Evolutionary conservation across 2,329 filamentous ascomycete genomes (phyloP).

Genomic region (Neonectria coccinea): DNA sequence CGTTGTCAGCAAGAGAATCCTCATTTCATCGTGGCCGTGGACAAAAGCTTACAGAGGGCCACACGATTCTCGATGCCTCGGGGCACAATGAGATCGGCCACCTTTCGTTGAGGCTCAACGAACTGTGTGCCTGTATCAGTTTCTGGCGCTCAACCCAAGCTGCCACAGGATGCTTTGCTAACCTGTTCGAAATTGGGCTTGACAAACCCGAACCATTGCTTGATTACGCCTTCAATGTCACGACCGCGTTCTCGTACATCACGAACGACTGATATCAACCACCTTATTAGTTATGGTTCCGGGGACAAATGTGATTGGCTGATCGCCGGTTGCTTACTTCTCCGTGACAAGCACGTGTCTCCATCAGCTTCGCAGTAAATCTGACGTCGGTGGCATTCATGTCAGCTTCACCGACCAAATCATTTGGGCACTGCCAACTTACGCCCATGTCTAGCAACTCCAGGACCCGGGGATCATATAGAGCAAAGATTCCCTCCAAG

Average conservation of each 20-base stretch:
- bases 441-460: constrained; percentile 93
- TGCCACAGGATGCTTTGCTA: constrained; percentile 21
- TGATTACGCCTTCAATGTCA: constrained; percentile 95
- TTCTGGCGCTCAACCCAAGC: not conserved
- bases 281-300: constrained; percentile 25
- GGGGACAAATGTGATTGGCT: not conserved
- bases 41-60: constrained; percentile 74
- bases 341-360: constrained; percentile 89
- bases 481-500: constrained; percentile 93
- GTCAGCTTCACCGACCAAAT: constrained; percentile 20
- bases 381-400: constrained; percentile 51
- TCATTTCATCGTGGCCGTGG: not conserved
- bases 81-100: constrained; percentile 95
- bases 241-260: constrained; percentile 91
- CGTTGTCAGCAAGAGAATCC: constrained; percentile 22
- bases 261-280: constrained; percentile 72
- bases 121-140: constrained; percentile 61
- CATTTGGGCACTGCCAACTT: constrained; percentile 37
- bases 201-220: constrained; percentile 96
- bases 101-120: constrained; percentile 90
- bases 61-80: constrained; percentile 94
- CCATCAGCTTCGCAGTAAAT: constrained; percentile 98
- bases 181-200: constrained; percentile 95
- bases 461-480: constrained; percentile 87
- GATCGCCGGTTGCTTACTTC: constrained; percentile 68